phyloP scores from a whole-genome alignment of 1,284 basidiomycete species.

The Fomitopsis pinicola region DNA sequence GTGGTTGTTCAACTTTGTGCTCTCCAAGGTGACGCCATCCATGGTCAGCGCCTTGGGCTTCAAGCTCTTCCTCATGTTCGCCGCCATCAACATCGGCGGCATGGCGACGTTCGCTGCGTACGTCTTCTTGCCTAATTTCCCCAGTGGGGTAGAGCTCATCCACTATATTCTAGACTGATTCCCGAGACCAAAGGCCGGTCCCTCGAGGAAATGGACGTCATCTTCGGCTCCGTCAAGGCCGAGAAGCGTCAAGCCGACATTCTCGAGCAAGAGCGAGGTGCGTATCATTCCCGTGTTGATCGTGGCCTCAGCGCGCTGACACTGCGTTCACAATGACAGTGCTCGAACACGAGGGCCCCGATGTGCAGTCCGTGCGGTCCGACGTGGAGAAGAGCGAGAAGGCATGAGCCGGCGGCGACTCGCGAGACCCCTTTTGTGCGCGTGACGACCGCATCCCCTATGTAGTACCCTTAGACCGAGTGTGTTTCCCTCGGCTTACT shows the following conservation, averaged over 20 bases:
- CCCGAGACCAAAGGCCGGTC: constrained; percentile 76
- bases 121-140: not conserved
- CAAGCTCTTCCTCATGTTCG: constrained; percentile 72
- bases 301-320: not conserved
- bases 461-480: not conserved
- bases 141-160: too few relatives aligned
- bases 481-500: not conserved
- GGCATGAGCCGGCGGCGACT: constrained; percentile 9
- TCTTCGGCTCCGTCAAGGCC: constrained; percentile 65
- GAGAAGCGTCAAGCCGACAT: constrained; percentile 58
- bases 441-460: not conserved
- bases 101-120: constrained; percentile 32
- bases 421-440: not conserved
- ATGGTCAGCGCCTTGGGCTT: constrained; percentile 58
- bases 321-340: constrained; percentile 6
- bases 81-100: constrained; percentile 47
- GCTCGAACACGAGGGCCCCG: constrained; percentile 17
- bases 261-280: constrained; percentile 39
- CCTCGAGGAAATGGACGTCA: constrained; percentile 78
- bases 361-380: constrained; percentile 19
- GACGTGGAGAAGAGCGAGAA: constrained; percentile 17
- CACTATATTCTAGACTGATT: constrained; percentile 39
- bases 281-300: not conserved
- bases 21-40: constrained; percentile 68
- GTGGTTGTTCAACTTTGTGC: constrained; percentile 80